phyloP scores from a whole-genome alignment of 2,329 filamentous ascomycete genomes.

The Aspergillus pseudonomiae region DNA sequence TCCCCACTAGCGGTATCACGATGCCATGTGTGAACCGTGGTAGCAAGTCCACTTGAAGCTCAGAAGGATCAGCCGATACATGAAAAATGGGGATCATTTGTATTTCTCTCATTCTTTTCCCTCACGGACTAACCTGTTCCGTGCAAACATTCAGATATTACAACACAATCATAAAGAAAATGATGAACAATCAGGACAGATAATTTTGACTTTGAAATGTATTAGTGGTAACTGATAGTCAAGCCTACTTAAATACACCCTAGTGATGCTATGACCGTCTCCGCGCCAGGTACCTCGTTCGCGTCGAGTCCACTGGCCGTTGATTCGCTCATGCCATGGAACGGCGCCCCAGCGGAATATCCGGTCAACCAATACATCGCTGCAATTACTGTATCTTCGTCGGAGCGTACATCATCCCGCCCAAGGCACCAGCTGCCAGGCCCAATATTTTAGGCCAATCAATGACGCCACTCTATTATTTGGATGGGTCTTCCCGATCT shows the following conservation, averaged over 20 bases:
- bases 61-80: background rate
- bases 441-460: conserved; percentile 28
- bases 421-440: conserved; percentile 31
- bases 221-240: background rate
- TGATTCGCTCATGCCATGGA: conserved; percentile 22
- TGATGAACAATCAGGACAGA: background rate
- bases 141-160: background rate
- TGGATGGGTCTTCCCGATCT: conserved; percentile 27
- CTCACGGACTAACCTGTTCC: background rate
- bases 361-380: conserved; percentile 27
- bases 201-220: background rate
- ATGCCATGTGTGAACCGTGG: conserved; percentile 19
- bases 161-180: background rate
- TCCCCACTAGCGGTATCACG: conserved; percentile 26
- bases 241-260: background rate
- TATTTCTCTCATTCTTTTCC: background rate
- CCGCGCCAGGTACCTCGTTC: conserved; percentile 18
- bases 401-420: conserved; percentile 34
- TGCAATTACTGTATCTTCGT: conserved; percentile 23
- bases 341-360: conserved; percentile 12
- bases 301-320: conserved; percentile 7
- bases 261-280: conserved; percentile 14
- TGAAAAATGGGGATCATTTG: background rate
- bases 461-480: conserved; percentile 18
- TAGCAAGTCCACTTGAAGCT: conserved; percentile 5